Conservation (phyloP, 768 basidiomycete species). For the Roridomyces roridus region DNA sequence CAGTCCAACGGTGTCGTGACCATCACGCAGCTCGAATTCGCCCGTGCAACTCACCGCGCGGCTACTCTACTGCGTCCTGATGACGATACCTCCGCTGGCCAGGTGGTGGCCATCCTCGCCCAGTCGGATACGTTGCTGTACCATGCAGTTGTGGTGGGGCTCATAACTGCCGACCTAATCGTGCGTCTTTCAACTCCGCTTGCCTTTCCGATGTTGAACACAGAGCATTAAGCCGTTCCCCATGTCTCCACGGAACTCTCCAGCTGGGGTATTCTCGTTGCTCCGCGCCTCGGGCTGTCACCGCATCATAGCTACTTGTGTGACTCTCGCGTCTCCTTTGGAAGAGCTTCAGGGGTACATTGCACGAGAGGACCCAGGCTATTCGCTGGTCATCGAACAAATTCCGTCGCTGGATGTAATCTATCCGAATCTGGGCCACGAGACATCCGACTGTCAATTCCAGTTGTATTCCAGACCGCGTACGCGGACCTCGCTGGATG, state of each 20-base stretch:
- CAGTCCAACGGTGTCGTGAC: constrained; percentile 16
- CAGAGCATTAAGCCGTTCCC: constrained; percentile 41
- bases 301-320: constrained; percentile 38
- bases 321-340: constrained; percentile 34
- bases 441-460: constrained; percentile 35
- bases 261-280: constrained; percentile 40
- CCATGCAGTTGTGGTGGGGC: constrained; percentile 37
- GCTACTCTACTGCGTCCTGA: constrained; percentile 44
- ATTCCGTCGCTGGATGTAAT: constrained; percentile 36
- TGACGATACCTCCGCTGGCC: constrained; percentile 34
- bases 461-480: constrained; percentile 29
- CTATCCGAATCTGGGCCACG: constrained; percentile 47
- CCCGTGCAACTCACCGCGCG: constrained; percentile 48
- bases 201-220: too few relatives aligned
- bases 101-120: constrained; percentile 44
- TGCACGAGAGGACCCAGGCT: constrained; percentile 22
- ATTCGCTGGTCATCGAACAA: constrained; percentile 36
- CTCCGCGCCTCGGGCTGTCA: constrained; percentile 45
- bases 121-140: constrained; percentile 43
- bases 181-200: background rate
- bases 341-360: constrained; percentile 32
- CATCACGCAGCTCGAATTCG: constrained; percentile 50
- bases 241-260: constrained; percentile 46
- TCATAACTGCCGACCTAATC: background rate
- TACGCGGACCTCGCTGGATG: constrained; percentile 21